Evolutionary conservation across 129 eudicot genomes (phyloP).

Genomic region (Chrysanthemum makinoi): DNA sequence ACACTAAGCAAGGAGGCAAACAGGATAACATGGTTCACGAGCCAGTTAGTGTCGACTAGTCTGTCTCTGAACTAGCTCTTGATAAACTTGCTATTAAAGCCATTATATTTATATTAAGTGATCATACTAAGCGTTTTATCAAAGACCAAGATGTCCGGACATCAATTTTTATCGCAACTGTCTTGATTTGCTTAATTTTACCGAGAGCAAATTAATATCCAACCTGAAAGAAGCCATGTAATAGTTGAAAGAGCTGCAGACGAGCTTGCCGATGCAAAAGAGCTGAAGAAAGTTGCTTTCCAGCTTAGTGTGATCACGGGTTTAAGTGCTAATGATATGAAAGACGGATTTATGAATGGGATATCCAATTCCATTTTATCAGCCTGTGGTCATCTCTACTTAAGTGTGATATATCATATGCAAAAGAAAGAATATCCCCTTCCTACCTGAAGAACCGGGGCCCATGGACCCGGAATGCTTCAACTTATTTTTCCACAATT

Average conservation of each 20-base stretch:
- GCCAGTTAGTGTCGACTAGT: no score
- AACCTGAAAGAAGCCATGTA: not conserved
- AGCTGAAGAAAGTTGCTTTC: conserved; percentile 1
- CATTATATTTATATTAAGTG: not conserved
- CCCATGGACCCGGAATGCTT: no score
- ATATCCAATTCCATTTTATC: conserved; percentile 7
- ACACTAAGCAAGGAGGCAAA: no score
- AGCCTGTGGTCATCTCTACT: not conserved
- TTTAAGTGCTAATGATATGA: not conserved
- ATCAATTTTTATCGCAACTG: not conserved
- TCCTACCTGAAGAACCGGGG: no score
- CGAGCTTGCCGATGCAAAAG: not conserved
- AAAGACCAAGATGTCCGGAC: not conserved
- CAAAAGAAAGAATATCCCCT: conserved; percentile 6
- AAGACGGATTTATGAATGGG: not conserved
- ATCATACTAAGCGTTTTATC: conserved; percentile 8
- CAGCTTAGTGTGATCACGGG: conserved; percentile 4
- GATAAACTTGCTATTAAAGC: not conserved
- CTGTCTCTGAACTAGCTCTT: not conserved
- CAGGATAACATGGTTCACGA: no score
- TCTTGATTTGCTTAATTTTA: not conserved
- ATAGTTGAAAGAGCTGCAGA: not conserved
- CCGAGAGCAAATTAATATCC: not conserved
- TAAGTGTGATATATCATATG: not conserved
- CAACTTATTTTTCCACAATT: no score